phyloP scores from a whole-genome alignment of 2,329 filamentous ascomycete species.

The Atkinsonella hypoxylon region DNA sequence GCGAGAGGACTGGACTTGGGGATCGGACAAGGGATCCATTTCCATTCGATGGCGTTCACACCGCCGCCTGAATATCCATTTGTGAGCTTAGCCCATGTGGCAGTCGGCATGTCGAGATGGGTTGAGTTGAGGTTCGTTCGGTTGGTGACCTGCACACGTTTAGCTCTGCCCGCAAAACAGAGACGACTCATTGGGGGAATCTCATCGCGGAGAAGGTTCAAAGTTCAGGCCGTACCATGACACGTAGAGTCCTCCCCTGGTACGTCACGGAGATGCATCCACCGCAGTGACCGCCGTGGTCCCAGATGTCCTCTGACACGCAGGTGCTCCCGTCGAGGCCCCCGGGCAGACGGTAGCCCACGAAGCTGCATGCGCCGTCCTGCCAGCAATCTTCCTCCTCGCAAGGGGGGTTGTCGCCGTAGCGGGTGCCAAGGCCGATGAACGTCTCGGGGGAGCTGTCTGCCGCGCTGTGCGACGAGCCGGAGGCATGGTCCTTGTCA shows the following conservation, averaged over 20 bases:
- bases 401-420: not conserved
- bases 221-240: slow-evolving; percentile 2
- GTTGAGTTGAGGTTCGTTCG: not conserved
- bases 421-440: not conserved
- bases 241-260: not conserved
- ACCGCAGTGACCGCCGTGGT: not conserved
- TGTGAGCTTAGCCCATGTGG: not conserved
- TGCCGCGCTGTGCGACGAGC: not conserved
- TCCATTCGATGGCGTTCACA: not conserved
- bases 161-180: not conserved
- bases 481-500: not conserved
- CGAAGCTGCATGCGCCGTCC: not conserved
- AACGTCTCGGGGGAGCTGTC: not conserved
- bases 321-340: slow-evolving; percentile 1
- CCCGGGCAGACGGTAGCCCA: not conserved
- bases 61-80: not conserved
- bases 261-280: not conserved
- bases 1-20: not conserved
- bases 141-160: not conserved
- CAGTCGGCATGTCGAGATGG: not conserved
- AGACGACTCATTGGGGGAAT: no score
- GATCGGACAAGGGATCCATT: not conserved
- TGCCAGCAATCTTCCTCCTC: not conserved
- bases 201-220: no score
- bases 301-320: not conserved